These are phyloP conservation scores for Geosmithia putterillii DNA, from an alignment of 2,329 filamentous ascomycete species.

Conservation along the genomic window DNA sequence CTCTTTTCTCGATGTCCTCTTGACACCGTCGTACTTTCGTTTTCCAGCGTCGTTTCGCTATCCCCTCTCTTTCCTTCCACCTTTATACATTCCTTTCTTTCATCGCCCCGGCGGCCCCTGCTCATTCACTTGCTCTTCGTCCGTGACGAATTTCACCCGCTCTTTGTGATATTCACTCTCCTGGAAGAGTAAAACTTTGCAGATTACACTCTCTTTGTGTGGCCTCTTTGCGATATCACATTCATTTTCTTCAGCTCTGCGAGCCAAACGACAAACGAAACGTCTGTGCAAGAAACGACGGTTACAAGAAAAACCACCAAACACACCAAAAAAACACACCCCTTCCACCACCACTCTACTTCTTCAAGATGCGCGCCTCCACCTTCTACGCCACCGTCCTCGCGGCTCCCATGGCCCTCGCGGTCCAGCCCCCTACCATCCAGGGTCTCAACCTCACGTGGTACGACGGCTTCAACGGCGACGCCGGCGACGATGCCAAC, in stretches of 20 bases:
- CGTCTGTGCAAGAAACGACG: not conserved
- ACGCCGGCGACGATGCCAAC: conserved; percentile 23
- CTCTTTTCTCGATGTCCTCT: not conserved
- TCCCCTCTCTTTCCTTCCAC: not conserved
- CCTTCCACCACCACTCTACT: no score
- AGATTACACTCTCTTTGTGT: not conserved
- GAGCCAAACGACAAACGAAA: not conserved
- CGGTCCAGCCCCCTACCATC: conserved; percentile 23
- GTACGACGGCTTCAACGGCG: conserved; percentile 31
- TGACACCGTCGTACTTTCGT: not conserved
- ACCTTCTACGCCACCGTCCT: conserved; percentile 7
- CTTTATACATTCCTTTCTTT: not conserved
- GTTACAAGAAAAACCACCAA: not conserved
- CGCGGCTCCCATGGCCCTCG: conserved; percentile 13
- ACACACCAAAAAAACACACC: no score
- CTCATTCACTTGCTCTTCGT: not conserved
- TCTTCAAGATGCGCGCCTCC: conserved; percentile 15
- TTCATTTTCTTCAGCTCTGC: not conserved
- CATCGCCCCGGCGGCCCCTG: not conserved
- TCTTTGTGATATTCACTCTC: not conserved
- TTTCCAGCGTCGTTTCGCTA: not conserved
- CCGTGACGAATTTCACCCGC: not conserved
- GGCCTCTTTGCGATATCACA: not conserved
- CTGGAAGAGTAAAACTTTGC: not conserved
- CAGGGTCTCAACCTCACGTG: conserved; percentile 28